Base-by-base conservation (phyloP, 2,329 filamentous ascomycete genomes). In the Talaromyces rugulosus region DNA sequence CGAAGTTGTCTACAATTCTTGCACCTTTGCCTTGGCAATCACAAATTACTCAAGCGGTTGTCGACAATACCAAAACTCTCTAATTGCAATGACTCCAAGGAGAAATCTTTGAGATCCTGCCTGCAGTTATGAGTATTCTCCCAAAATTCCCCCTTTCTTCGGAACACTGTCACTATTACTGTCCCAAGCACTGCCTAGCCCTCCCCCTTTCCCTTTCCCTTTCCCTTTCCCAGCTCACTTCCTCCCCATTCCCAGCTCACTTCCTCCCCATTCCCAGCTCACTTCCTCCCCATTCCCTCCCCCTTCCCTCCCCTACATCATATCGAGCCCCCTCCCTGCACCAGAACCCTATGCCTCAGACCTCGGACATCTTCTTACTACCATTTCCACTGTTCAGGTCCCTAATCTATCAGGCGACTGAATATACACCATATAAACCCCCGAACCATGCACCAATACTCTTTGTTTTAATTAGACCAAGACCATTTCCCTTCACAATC, bases 401-500 rank as follows among this genome's bases (percentile, higher is more conserved):
- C 54, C 61, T 59, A 27, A 50, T 23, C 23, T 16, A 56, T 50
- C 47, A 62, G 40, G 50, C 47, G 60, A 14, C 57, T 55, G 58
- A 56, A 60, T 58, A 58, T 42, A 61, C 63, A 60, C 58, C 63
- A 62, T 54, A 52, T 59, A 56, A 52, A 51, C 58, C 56, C 18
- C 44, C 0, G 34, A 47, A 52, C 42, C 47, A 56, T 52, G 59
- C 59, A 56, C 54, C 56, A 51, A 62, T 58, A 64, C 60, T 56
- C 58, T 44, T 31, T 56, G 53, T 72, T 72, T 70, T 71, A 75
- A 73, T 75, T 76, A 76, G 73, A 76, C 72, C 70, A 72, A 72
- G 54, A 58, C 44, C 40, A 14, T 56, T 63, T 58, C 55, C 42
- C 6, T 61, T 61, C 40, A 23, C 36, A 67, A 65, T 74, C 72